phyloP scores from a whole-genome alignment of 106 monocot species.

The Agapanthus africanus region DNA sequence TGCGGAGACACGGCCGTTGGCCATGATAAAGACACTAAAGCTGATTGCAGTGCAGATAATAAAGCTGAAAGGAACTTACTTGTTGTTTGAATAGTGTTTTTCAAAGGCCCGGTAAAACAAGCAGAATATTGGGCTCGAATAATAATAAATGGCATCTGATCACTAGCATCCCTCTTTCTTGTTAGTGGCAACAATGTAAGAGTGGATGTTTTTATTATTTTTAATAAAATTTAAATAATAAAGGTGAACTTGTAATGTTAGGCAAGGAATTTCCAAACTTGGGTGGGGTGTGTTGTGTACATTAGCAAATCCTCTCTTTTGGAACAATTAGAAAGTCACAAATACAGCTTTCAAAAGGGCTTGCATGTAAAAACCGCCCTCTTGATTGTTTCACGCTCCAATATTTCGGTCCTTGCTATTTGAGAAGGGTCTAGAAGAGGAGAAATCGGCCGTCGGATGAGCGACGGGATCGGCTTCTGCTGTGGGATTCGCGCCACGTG shows the following conservation, averaged over 20 bases:
- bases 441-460: not conserved
- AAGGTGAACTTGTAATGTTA: not conserved
- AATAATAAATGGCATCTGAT: no score
- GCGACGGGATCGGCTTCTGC: not conserved
- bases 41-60: no score
- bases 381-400: not conserved
- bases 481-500: not conserved
- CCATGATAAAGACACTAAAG: no score
- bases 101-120: no score
- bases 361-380: not conserved
- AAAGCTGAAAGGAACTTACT: no score
- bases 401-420: not conserved
- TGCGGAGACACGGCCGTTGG: no score
- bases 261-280: not conserved
- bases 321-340: not conserved
- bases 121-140: no score
- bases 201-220: no score
- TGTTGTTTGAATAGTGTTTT: no score
- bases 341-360: not conserved
- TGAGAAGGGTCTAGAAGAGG: not conserved
- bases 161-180: no score
- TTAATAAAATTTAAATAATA: not conserved
- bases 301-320: not conserved
- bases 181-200: no score
- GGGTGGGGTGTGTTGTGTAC: not conserved